phyloP scores from a whole-genome alignment of 768 basidiomycete genomes.

The Trametes villosa region DNA sequence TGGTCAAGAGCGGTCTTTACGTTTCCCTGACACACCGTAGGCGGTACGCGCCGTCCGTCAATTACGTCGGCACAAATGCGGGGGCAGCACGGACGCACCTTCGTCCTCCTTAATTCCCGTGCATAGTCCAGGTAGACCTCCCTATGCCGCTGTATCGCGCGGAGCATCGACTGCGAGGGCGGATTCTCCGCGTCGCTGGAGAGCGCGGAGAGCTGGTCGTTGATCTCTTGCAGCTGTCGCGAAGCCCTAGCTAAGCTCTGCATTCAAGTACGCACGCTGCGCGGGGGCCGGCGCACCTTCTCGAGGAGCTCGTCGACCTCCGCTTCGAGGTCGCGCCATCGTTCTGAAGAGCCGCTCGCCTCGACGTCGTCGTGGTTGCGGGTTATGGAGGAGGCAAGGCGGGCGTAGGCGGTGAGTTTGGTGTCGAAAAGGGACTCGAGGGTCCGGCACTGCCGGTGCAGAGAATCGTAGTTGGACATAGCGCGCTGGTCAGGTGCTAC shows the following conservation, averaged over 20 bases:
- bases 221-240: slow-evolving; percentile 80
- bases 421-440: slow-evolving; percentile 91
- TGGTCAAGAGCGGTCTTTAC: slow-evolving; percentile 84
- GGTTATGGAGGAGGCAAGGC: slow-evolving; percentile 73
- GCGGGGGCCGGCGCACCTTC: slow-evolving; percentile 59
- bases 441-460: slow-evolving; percentile 91
- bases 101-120: slow-evolving; percentile 84
- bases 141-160: slow-evolving; percentile 87
- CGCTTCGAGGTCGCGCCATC: slow-evolving; percentile 82
- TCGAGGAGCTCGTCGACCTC: slow-evolving; percentile 86
- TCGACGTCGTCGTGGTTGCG: slow-evolving; percentile 65
- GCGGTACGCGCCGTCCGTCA: not conserved
- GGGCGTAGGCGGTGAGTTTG: slow-evolving; percentile 89
- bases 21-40: slow-evolving; percentile 55
- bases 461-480: slow-evolving; percentile 85
- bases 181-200: slow-evolving; percentile 68
- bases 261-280: slow-evolving; percentile 3
- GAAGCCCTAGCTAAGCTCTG: slow-evolving; percentile 26
- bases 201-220: slow-evolving; percentile 74
- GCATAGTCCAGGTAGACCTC: slow-evolving; percentile 89
- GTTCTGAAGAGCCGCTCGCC: slow-evolving; percentile 66
- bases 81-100: slow-evolving; percentile 49
- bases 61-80: not conserved
- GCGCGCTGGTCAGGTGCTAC: not conserved
- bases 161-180: slow-evolving; percentile 82